These are phyloP conservation scores for Clarireedia monteithiana DNA, from an alignment of 2,329 filamentous ascomycete genomes.

Conservation along the genomic window DNA sequence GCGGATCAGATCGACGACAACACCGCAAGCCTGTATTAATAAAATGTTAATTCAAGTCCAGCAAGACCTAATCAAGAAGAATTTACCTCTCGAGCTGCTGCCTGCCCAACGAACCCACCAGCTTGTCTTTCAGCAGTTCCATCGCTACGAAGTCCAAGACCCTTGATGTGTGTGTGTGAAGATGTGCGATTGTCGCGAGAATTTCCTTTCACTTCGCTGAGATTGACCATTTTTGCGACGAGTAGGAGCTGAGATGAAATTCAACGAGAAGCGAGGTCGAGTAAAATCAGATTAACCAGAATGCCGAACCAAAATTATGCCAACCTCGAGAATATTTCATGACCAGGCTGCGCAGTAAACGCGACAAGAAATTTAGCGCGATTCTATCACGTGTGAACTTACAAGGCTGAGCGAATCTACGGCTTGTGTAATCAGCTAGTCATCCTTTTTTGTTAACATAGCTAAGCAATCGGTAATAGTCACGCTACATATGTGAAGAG, in stretches of 20 bases:
- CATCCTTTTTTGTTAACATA: too few relatives aligned
- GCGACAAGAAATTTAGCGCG: constrained; percentile 2
- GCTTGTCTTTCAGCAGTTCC: constrained; percentile 74
- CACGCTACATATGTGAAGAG: too few relatives aligned
- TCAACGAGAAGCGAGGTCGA: too few relatives aligned
- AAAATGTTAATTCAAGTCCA: constrained; percentile 82
- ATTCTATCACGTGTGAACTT: neutral
- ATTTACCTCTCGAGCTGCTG: constrained; percentile 75
- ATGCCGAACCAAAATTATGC: constrained; percentile 3
- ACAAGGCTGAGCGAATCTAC: neutral
- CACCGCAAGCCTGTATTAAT: constrained; percentile 69
- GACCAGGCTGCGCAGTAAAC: constrained; percentile 8
- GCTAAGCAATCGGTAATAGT: too few relatives aligned
- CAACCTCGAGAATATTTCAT: constrained; percentile 8
- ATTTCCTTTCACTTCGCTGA: constrained; percentile 91
- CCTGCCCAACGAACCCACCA: constrained; percentile 85
- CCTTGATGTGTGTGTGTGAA: constrained; percentile 96
- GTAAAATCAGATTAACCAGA: neutral
- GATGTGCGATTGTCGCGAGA: constrained; percentile 93
- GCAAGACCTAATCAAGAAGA: constrained; percentile 26
- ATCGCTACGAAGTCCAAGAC: constrained; percentile 78
- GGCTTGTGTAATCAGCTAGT: too few relatives aligned
- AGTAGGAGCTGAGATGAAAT: neutral
- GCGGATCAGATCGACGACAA: constrained; percentile 92
- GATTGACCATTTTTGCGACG: constrained; percentile 62